A percentile compares a stretch with the other conserved stretches of the same genome.
Conservation (phyloP, 495 filamentous ascomycete genomes). For the Neurospora cerealis region DNA sequence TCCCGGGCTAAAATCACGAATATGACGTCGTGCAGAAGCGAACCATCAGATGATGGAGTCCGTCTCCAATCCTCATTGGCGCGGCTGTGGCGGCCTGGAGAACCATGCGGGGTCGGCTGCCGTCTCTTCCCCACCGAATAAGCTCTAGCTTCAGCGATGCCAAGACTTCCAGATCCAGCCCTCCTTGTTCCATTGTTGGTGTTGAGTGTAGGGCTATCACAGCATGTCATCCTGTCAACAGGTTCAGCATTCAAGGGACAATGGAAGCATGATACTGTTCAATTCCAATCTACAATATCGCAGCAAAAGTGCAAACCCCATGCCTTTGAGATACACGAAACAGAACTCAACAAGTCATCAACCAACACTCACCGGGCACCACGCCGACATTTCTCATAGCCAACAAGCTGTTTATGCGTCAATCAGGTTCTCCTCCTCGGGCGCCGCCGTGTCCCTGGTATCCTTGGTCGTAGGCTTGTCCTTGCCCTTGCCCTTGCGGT, state of each 20-base stretch:
- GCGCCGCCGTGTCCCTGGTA: conserved; percentile 39
- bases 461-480: conserved; percentile 48
- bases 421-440: conserved; percentile 56
- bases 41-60: neutral
- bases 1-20: neutral
- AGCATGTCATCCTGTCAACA: neutral
- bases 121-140: conserved; percentile 27
- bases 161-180: neutral
- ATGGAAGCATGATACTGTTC: conserved; percentile 3
- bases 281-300: conserved; percentile 17
- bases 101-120: conserved; percentile 11
- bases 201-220: neutral
- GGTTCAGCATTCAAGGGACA: neutral
- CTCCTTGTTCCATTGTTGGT: neutral
- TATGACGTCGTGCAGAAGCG: conserved; percentile 7
- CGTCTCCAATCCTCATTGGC: conserved; percentile 5
- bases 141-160: conserved; percentile 22
- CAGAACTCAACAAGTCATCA: conserved; percentile 5
- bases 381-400: neutral
- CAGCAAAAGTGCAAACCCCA: conserved; percentile 4
- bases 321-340: conserved; percentile 13
- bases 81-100: conserved; percentile 9
- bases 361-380: conserved; percentile 2
- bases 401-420: conserved; percentile 40
- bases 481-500: conserved; percentile 46